Evolutionary conservation across 2,329 filamentous ascomycete species (phyloP), one percentile per base, ranked within the genome.

Genomic region (Fusarium sororula): DNA sequence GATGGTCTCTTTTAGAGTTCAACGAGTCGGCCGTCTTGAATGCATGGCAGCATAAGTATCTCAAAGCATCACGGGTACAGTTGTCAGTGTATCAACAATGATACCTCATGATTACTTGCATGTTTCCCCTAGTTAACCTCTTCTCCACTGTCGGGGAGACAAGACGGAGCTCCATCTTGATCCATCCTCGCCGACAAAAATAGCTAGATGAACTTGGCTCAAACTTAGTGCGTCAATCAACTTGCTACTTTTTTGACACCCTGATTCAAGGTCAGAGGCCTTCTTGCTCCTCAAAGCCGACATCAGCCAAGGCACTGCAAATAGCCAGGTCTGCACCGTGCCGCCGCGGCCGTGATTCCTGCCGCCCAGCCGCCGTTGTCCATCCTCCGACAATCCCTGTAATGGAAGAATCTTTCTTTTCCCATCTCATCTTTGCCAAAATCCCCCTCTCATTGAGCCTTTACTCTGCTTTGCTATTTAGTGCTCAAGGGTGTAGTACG

Each of bases 281-380:
- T 35, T 35, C 30, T 37, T 48, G 20, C 45, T 48, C 30, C 50
- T 53, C 48, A 24, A 32, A 51, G 47, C 32, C 42, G 35, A 26
- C 37, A 30, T 50, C 39, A 32, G 51, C 32, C 64, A 68, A 68
- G 56, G 45, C 59, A 56, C 30, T 69, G 39, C 26, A 39, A 39
- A 67, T 41, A 68, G 37, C 50, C 30, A 24, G 66, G 28, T 22
- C 48, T 60, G 68, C 48, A 47, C 67, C 56, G 58, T 74, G 66
- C 57, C 71, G 54, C 70, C 66, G 71, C 71, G 71, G 71, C 60
- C 68, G 62, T 56, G 56, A 56, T 71, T 74, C 71, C 71, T 71
- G 55, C 70, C 71, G 71, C 71, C 71, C 71, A 58, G 66, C 66
- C 71, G 71, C 71, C 59, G 47, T 42, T 57, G 57, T 35, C 44